Conservation (phyloP, 306 rosid genomes). For the Trifolium fragiferum region DNA sequence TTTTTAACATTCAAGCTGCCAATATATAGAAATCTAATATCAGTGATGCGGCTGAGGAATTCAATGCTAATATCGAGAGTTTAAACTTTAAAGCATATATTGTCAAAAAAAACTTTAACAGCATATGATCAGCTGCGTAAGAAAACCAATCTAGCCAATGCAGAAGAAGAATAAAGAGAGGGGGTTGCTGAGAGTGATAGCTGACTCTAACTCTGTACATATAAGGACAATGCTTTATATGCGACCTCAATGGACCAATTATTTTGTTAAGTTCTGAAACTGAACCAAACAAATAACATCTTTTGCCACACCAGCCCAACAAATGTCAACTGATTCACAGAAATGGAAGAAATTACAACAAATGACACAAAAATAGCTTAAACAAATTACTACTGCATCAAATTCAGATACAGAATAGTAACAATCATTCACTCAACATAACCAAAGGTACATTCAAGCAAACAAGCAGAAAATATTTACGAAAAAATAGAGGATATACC, state of each 20-base stretch:
- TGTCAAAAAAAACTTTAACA: too few species aligned
- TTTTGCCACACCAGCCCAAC: background rate
- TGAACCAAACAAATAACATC: background rate
- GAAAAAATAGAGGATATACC: background rate
- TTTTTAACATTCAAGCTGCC: too few species aligned
- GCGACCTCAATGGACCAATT: background rate
- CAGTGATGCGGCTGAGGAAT: too few species aligned
- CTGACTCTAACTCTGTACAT: background rate
- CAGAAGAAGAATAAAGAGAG: too few species aligned
- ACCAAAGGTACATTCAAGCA: constrained; percentile 12
- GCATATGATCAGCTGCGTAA: too few species aligned
- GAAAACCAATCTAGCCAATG: too few species aligned
- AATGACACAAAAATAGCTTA: too few species aligned
- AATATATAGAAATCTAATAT: too few species aligned
- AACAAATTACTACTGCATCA: background rate
- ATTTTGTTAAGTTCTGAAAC: background rate
- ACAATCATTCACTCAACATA: constrained; percentile 9
- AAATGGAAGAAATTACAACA: background rate
- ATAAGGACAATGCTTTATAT: background rate
- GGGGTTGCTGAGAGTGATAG: background rate
- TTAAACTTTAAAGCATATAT: too few species aligned
- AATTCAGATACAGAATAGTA: constrained; percentile 24
- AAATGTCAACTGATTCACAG: background rate
- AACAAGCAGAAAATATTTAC: background rate
- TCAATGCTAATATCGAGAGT: too few species aligned